Evolutionary conservation across 169 alveolate genomes (phyloP).

Genomic region (Miamiensis avidus): DNA sequence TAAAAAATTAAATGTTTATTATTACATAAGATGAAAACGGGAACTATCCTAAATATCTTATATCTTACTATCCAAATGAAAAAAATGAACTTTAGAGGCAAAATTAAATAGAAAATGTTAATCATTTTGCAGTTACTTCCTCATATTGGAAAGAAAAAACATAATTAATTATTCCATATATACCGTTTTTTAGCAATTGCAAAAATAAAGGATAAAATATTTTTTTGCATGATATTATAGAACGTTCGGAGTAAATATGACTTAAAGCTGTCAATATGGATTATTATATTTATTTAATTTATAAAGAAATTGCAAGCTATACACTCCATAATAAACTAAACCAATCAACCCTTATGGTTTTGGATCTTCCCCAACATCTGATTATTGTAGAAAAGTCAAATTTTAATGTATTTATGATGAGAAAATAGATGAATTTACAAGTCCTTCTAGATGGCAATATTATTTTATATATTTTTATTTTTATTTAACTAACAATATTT

Average conservation of each 20-base stretch:
- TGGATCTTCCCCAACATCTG: conserved; percentile 63
- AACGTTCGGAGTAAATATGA: conserved; percentile 33
- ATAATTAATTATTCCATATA: conserved; percentile 57
- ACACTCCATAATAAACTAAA: conserved; percentile 55
- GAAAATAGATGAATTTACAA: conserved; percentile 40
- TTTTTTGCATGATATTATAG: conserved; percentile 74
- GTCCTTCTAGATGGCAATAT: conserved; percentile 58
- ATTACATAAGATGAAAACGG: background rate
- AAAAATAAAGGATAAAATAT: conserved; percentile 73
- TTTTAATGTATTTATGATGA: conserved; percentile 76
- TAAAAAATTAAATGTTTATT: too few relatives aligned
- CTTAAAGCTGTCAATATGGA: background rate
- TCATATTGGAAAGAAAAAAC: conserved; percentile 61
- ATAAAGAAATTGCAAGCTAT: conserved; percentile 37
- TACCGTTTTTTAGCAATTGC: conserved; percentile 79
- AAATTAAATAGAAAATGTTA: background rate
- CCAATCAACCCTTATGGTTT: conserved; percentile 61
- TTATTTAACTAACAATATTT: too few relatives aligned
- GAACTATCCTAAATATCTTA: background rate
- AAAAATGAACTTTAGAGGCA: background rate
- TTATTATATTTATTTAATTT: too few relatives aligned
- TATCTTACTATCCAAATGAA: background rate
- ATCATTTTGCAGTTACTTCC: background rate
- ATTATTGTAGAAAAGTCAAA: conserved; percentile 56
- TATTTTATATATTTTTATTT: too few relatives aligned